Conservation (phyloP, 2,329 filamentous ascomycete species). For the Cyphellophora attinorum region DNA sequence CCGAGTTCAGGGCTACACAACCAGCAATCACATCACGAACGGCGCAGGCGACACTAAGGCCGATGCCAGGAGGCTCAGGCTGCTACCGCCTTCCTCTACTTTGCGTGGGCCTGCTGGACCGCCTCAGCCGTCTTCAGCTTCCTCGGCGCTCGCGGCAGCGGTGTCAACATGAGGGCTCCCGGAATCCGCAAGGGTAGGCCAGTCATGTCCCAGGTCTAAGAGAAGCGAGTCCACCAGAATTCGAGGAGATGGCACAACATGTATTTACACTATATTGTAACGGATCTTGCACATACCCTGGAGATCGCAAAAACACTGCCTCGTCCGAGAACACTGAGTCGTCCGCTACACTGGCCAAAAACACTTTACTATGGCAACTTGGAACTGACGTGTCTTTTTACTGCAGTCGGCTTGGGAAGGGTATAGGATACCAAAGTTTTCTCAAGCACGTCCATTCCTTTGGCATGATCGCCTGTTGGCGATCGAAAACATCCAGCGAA, state of each 20-base stretch:
- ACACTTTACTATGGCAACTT: too few species aligned
- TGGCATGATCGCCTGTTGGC: too few species aligned
- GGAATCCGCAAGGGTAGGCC: slow-evolving; percentile 26
- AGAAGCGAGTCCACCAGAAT: too few species aligned
- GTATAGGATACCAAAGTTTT: neutral
- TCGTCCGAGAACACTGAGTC: too few species aligned
- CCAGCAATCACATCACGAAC: slow-evolving; percentile 36
- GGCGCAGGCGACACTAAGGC: slow-evolving; percentile 27
- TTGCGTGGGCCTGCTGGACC: slow-evolving; percentile 36
- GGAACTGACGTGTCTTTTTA: neutral
- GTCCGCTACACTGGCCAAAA: neutral
- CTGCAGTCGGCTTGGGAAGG: neutral
- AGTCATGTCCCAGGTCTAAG: slow-evolving; percentile 36
- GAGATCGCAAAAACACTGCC: too few species aligned
- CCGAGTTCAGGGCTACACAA: slow-evolving; percentile 30
- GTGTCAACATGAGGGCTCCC: slow-evolving; percentile 25
- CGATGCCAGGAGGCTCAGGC: slow-evolving; percentile 44
- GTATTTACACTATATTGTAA: too few species aligned
- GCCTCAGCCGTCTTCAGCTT: slow-evolving; percentile 31
- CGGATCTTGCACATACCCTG: too few species aligned
- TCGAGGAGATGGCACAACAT: too few species aligned
- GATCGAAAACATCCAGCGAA: too few species aligned
- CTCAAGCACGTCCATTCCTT: neutral
- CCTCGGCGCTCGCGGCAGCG: slow-evolving; percentile 24
- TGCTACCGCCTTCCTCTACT: slow-evolving; percentile 42